A percentile compares a stretch with the other conserved stretches of the same genome.
These are phyloP conservation scores for Thermoascus crustaceus DNA, from an alignment of 2,329 filamentous ascomycete genomes.

Conservation along the genomic window DNA sequence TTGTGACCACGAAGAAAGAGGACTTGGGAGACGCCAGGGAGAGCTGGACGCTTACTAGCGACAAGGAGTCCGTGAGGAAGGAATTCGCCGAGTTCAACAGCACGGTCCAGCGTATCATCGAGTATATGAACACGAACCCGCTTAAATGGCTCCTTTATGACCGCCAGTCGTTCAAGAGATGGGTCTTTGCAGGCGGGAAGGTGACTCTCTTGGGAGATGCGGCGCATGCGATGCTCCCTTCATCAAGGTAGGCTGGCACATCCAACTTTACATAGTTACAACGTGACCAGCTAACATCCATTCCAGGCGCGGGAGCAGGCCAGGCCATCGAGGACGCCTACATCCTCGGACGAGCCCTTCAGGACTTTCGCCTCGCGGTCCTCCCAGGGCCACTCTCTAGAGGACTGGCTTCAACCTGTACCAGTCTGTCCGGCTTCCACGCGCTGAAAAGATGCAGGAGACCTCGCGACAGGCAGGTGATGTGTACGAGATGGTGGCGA, in stretches of 20 bases:
- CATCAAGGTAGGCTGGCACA: constrained; percentile 12
- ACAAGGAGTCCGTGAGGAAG: constrained; percentile 15
- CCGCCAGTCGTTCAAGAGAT: constrained; percentile 10
- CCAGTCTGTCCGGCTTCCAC: constrained; percentile 25
- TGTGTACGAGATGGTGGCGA: constrained; percentile 29
- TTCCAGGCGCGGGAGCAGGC: constrained; percentile 9
- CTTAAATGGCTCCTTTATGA: constrained; percentile 12
- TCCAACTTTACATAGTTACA: too few relatives aligned
- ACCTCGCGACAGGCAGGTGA: constrained; percentile 24
- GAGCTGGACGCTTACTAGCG: constrained; percentile 26
- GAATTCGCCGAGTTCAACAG: constrained; percentile 9
- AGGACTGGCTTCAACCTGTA: constrained; percentile 23
- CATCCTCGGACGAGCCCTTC: constrained; percentile 7
- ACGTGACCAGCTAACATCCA: neutral
- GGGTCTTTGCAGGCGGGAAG: constrained; percentile 10
- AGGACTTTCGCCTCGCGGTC: constrained; percentile 3
- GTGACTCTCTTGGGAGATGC: constrained; percentile 12
- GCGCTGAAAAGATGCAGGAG: constrained; percentile 25
- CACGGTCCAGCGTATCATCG: constrained; percentile 11
- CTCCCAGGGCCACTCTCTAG: constrained; percentile 5
- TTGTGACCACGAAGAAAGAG: constrained; percentile 25
- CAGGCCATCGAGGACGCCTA: constrained; percentile 14
- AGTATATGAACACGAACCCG: constrained; percentile 7
- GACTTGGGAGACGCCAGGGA: constrained; percentile 25
- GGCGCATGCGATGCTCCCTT: constrained; percentile 12